Conservation (phyloP, 805 yeast species). For the Suhomyces pyralidae region DNA sequence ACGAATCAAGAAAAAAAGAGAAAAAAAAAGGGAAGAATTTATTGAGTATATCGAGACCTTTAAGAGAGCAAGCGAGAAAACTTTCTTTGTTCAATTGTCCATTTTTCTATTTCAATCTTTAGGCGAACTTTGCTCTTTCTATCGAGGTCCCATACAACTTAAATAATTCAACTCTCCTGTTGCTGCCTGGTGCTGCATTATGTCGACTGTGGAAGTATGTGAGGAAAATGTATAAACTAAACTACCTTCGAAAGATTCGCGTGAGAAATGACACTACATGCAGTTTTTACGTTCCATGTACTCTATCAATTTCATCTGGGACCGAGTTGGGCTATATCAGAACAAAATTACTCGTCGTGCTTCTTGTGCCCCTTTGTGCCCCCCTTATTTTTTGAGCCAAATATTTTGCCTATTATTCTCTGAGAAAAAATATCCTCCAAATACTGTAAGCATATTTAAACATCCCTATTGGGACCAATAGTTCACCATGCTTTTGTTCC, state of each 20-base stretch:
- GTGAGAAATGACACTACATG: not conserved
- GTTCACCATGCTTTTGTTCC: not conserved
- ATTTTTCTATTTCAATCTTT: not conserved
- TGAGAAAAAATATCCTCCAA: not conserved
- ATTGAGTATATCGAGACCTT: not conserved
- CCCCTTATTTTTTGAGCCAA: not conserved
- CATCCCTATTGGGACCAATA: not conserved
- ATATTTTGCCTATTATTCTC: not conserved
- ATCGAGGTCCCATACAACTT: not conserved
- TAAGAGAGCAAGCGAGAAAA: not conserved
- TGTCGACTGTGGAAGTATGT: not conserved
- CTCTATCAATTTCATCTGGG: not conserved
- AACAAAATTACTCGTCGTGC: not conserved
- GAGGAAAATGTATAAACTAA: not conserved
- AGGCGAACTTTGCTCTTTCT: not conserved
- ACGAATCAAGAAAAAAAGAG: not conserved
- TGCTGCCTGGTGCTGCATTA: not conserved
- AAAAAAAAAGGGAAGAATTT: not conserved
- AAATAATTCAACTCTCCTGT: not conserved
- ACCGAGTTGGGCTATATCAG: not conserved
- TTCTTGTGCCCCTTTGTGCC: not conserved
- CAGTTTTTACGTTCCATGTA: not conserved
- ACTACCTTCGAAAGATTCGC: not conserved
- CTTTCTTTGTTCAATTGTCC: not conserved
- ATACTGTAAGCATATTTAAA: not conserved